Base-by-base conservation (phyloP, 192 early-diverging fungal species). In the Backusella tarrabulga region DNA sequence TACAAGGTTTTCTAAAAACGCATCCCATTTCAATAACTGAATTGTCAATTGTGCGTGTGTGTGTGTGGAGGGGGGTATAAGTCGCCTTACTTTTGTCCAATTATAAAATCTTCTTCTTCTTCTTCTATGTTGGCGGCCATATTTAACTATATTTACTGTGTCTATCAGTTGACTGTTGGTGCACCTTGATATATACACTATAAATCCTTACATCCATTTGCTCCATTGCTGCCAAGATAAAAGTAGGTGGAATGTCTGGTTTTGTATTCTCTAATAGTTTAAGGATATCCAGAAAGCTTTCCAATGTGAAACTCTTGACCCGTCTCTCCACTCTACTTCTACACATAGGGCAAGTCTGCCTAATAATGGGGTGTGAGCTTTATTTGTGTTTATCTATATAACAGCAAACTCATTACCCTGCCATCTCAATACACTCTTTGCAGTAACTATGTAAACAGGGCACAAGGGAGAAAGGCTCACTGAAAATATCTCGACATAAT, bases 371-470 rank as follows among this genome's bases (percentile, higher is more conserved):
- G 4, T 4, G 34, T 32, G 23, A 9, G 41, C 4, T 6, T 44
- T 21, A 15, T 9, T 38, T 34, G 17, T 32, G 1, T 26, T 23
- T 29, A 14, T 44, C 68, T 17, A 29, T 15, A 34, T 21, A 35
- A n/a, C n/a, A n/a, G 36, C 19, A 68, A 21, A 15, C 3, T 5
- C 1, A 34, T 38, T 23, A 38, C 36, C 35, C 35, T 38, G 36
- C 21, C 32, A 38, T 38, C n/a, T 35, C 36, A 38, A 71, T 38
- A 71, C 70, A 71, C 23, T 71, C 70, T 29, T 29, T 44, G 29
- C 70, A 71, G 34, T 44, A 71, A 32, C 38, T 71, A 15, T 71
- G 70, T 26, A 71, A 41, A 17, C 70, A 71, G 17, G 70, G 70
- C 23, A 71, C 41, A 14, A 42, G 11, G 32, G 70, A 21, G 6